Evolutionary conservation across 257 asterid species (phyloP).

Genomic region (Perilla frutescens): DNA sequence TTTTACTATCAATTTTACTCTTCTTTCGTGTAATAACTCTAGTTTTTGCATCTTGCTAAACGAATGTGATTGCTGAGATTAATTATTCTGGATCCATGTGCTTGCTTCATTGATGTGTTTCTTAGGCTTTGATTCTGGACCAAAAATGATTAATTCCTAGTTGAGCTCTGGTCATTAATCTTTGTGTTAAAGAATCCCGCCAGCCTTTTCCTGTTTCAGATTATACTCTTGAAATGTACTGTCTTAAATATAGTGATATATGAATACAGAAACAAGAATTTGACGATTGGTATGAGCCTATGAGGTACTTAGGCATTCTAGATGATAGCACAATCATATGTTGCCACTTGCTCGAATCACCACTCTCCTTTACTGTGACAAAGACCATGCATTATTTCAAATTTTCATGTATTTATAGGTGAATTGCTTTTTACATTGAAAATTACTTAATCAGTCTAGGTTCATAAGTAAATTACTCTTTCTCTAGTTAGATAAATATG

Average conservation of each 20-base stretch:
- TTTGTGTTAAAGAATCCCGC: too few relatives aligned
- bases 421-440: slow-evolving; percentile 1
- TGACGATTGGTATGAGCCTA: slow-evolving; percentile 6
- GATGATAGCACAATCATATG: not conserved
- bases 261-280: not conserved
- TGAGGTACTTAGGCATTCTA: slow-evolving; percentile 10
- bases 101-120: slow-evolving; percentile 11
- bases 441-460: not conserved
- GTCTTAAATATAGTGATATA: not conserved
- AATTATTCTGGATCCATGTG: slow-evolving; percentile 9
- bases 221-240: slow-evolving; percentile 9
- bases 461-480: slow-evolving; percentile 15
- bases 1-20: not conserved
- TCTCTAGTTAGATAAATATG: slow-evolving; percentile 25
- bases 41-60: not conserved
- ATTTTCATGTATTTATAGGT: not conserved
- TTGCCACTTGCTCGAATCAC: slow-evolving; percentile 20
- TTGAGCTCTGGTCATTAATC: not conserved
- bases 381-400: not conserved
- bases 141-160: not conserved
- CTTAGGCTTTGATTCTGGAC: not conserved
- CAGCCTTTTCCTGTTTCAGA: too few relatives aligned
- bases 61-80: not conserved
- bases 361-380: not conserved
- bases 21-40: not conserved